A percentile compares a stretch with the other conserved stretches of the same genome.
Evolutionary conservation across 2,329 filamentous ascomycete species (phyloP).

Genomic region (Ceratocystis cubensis): DNA sequence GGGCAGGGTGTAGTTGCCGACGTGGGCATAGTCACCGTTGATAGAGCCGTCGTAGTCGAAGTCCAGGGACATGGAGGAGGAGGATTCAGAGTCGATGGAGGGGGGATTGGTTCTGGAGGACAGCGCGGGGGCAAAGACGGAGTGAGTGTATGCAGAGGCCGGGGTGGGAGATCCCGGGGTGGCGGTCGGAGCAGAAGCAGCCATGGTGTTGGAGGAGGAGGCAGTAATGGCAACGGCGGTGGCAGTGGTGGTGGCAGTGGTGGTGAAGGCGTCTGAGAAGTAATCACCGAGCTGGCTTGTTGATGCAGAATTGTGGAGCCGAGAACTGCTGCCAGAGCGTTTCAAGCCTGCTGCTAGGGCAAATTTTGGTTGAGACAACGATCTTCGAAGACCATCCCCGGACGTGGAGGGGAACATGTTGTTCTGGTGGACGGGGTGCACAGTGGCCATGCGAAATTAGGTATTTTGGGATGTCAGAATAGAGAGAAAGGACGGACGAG

Average conservation of each 20-base stretch:
- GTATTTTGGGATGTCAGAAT: not conserved
- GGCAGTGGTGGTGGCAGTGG: constrained; percentile 3
- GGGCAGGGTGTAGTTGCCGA: constrained; percentile 36
- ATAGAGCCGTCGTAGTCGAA: constrained; percentile 40
- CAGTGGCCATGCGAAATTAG: constrained; percentile 13
- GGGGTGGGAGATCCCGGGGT: not conserved
- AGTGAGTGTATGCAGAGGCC: not conserved
- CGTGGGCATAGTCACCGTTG: constrained; percentile 30
- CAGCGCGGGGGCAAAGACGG: not conserved
- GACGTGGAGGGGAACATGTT: constrained; percentile 16
- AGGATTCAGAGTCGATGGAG: constrained; percentile 34
- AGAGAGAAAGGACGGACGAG: not conserved
- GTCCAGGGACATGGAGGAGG: constrained; percentile 47
- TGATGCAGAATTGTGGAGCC: constrained; percentile 15
- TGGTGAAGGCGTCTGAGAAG: constrained; percentile 15
- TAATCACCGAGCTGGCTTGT: constrained; percentile 14
- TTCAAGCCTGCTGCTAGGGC: constrained; percentile 16
- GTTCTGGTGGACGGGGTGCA: constrained; percentile 13
- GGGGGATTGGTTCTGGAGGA: constrained; percentile 13
- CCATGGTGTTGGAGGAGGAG: not conserved
- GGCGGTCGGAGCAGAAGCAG: not conserved
- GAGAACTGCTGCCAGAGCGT: constrained; percentile 14
- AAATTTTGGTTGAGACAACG: constrained; percentile 17
- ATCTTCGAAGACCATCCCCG: constrained; percentile 15
- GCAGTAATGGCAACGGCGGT: constrained; percentile 1